These are phyloP conservation scores for Peterozyma toletana DNA, from an alignment of 805 yeast genomes.

Conservation along the genomic window DNA sequence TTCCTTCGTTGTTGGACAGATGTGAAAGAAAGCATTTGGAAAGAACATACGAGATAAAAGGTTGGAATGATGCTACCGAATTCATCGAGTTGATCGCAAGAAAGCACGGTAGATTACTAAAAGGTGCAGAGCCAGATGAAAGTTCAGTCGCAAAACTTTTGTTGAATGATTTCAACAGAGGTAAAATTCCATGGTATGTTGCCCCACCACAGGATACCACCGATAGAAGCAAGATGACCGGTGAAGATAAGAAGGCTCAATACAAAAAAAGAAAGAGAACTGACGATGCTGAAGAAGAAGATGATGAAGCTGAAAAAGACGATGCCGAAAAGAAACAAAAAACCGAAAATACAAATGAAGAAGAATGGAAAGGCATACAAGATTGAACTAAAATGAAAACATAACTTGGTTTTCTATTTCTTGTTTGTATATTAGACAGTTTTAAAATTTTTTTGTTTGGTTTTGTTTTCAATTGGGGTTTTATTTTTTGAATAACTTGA, in stretches of 20 bases:
- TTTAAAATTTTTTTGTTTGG: background rate
- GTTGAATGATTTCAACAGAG: conserved; percentile 91
- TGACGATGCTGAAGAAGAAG: conserved; percentile 25
- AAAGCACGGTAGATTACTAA: conserved; percentile 84
- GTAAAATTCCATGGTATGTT: conserved; percentile 96
- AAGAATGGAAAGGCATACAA: conserved; percentile 20
- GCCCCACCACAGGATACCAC: conserved; percentile 79
- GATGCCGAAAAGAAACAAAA: conserved; percentile 18
- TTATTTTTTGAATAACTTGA: too few relatives aligned
- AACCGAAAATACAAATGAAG: conserved; percentile 17
- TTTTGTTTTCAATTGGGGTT: too few relatives aligned
- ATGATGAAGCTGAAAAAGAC: conserved; percentile 15
- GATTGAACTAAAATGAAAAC: conserved; percentile 21
- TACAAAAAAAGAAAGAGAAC: conserved; percentile 43
- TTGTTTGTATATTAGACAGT: background rate
- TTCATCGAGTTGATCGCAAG: conserved; percentile 88
- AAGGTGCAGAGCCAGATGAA: conserved; percentile 98
- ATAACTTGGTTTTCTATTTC: conserved; percentile 13
- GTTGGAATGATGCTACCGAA: conserved; percentile 76
- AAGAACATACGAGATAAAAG: conserved; percentile 89
- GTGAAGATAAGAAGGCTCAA: conserved; percentile 48
- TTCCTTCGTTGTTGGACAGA: conserved; percentile 76
- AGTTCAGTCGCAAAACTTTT: conserved; percentile 85
- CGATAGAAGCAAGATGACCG: conserved; percentile 31
- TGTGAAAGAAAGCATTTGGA: conserved; percentile 88